phyloP scores from a whole-genome alignment of 2,329 filamentous ascomycete species.

The Talaromyces atroroseus region DNA sequence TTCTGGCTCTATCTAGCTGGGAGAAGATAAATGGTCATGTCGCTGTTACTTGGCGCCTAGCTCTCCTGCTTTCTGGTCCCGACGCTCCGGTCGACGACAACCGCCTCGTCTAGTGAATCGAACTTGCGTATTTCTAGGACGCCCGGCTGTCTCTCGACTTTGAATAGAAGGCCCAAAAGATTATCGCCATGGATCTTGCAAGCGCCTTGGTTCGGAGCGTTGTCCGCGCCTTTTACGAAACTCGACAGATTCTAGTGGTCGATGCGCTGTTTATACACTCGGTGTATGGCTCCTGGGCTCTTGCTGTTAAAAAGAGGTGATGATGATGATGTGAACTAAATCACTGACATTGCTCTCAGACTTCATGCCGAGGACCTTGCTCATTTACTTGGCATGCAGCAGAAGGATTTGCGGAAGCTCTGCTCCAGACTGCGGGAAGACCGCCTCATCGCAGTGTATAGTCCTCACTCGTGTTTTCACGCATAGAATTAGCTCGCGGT shows the following conservation, averaged over 20 bases:
- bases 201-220: conserved; percentile 81
- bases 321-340: background rate
- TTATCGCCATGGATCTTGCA: conserved; percentile 54
- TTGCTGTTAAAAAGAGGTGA: background rate
- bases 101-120: background rate
- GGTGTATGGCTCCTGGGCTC: conserved; percentile 47
- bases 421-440: conserved; percentile 81
- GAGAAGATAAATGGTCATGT: conserved; percentile 13
- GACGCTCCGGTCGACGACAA: conserved; percentile 4
- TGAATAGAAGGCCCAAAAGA: background rate
- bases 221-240: conserved; percentile 79
- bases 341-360: conserved; percentile 30
- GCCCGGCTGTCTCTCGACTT: background rate
- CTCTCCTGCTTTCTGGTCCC: background rate
- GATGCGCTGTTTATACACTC: conserved; percentile 73
- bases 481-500: background rate
- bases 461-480: conserved; percentile 17
- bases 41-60: conserved; percentile 9
- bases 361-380: conserved; percentile 84
- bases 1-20: conserved; percentile 7
- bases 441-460: conserved; percentile 74
- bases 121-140: too few species aligned
- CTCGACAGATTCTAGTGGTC: conserved; percentile 73
- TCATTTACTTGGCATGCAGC: conserved; percentile 80
- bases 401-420: conserved; percentile 85